These are phyloP conservation scores for Ananas comosus DNA, from an alignment of 176 grass and related monocot genomes.

Conservation along the genomic window DNA sequence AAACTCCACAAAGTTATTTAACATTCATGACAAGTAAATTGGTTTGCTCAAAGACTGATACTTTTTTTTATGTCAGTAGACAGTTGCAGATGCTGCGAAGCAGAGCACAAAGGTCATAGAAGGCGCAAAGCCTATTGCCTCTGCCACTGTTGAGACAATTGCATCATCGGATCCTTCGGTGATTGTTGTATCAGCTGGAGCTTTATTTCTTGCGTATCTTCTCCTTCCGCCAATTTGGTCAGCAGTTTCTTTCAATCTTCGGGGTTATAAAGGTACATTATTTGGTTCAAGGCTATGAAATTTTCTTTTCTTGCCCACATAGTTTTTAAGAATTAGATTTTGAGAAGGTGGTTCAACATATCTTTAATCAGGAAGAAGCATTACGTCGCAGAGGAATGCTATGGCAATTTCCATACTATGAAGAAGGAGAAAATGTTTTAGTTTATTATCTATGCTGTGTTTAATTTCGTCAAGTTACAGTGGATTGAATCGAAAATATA, in stretches of 20 bases:
- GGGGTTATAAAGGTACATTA: constrained; percentile 68
- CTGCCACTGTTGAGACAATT: constrained; percentile 60
- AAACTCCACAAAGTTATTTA: not conserved
- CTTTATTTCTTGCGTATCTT: constrained; percentile 67
- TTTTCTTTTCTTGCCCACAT: not conserved
- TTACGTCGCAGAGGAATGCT: too few relatives aligned
- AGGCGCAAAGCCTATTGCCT: constrained; percentile 72
- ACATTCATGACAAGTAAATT: not conserved
- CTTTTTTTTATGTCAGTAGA: constrained; percentile 34
- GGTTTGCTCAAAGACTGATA: not conserved
- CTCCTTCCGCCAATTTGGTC: constrained; percentile 77
- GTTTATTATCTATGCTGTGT: too few relatives aligned
- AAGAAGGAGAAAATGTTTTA: too few relatives aligned
- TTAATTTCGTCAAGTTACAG: too few relatives aligned
- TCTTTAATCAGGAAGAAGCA: too few relatives aligned
- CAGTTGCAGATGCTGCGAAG: constrained; percentile 48
- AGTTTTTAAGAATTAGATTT: not conserved
- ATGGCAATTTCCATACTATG: too few relatives aligned
- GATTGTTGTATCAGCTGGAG: constrained; percentile 48
- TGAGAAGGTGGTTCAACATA: not conserved
- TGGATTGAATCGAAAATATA: too few relatives aligned
- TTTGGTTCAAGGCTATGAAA: not conserved
- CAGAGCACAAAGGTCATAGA: constrained; percentile 55
- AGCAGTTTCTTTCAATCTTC: constrained; percentile 48
- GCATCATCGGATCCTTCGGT: constrained; percentile 33